Evolutionary conservation across 2,329 filamentous ascomycete species (phyloP).

Genomic region (Calonectria fujianensis): DNA sequence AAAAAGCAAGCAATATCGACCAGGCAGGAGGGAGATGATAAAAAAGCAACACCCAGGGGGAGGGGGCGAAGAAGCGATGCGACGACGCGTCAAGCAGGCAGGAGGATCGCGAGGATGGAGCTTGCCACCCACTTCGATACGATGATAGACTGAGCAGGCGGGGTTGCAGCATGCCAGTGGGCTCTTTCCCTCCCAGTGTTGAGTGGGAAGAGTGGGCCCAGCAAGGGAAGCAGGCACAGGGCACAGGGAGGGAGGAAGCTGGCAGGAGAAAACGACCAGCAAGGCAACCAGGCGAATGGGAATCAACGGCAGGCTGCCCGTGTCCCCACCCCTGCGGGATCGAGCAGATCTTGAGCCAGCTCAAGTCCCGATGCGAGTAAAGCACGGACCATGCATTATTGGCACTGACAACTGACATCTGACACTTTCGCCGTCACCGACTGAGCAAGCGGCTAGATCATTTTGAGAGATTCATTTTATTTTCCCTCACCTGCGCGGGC

Average conservation of each 20-base stretch:
- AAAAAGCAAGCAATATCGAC: constrained; percentile 14
- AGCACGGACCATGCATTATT: constrained; percentile 48
- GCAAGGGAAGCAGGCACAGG: constrained; percentile 19
- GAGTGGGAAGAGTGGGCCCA: constrained; percentile 18
- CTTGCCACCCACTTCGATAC: constrained; percentile 6
- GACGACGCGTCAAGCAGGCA: constrained; percentile 29
- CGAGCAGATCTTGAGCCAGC: constrained; percentile 50
- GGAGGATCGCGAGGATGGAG: constrained; percentile 27
- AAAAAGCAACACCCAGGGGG: constrained; percentile 17
- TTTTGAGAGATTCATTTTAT: constrained; percentile 2
- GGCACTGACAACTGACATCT: constrained; percentile 23
- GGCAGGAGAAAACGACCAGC: constrained; percentile 4
- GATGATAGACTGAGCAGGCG: constrained; percentile 18
- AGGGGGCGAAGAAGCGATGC: constrained; percentile 8
- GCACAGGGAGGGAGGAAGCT: constrained; percentile 18
- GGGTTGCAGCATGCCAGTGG: constrained; percentile 12
- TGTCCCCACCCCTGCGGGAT: constrained; percentile 43
- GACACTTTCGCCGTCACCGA: constrained; percentile 8
- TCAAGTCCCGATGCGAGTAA: constrained; percentile 43
- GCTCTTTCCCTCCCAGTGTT: background rate
- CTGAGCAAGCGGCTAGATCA: constrained; percentile 5
- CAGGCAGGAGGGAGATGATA: background rate
- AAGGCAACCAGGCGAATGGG: constrained; percentile 8
- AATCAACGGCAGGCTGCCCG: background rate
- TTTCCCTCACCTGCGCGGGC: background rate